Conservation (phyloP, 2,329 filamentous ascomycete genomes). For the Lachnellula hyalina region DNA sequence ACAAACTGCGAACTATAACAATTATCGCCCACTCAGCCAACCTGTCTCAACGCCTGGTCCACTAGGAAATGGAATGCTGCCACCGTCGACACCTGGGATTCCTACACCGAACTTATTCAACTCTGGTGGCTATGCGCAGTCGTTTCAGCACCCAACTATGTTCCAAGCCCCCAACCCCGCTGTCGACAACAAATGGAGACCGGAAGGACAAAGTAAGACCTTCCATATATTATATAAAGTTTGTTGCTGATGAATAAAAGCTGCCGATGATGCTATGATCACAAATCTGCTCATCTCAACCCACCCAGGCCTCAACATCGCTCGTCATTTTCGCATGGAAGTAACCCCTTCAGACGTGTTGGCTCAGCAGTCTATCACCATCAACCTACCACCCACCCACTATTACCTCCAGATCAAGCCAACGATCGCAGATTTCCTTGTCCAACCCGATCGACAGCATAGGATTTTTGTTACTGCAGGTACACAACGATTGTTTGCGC, state of each 20-base stretch:
- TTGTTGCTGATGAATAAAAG: constrained; percentile 34
- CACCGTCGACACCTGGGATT: constrained; percentile 26
- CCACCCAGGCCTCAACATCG: constrained; percentile 59
- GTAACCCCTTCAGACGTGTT: constrained; percentile 61
- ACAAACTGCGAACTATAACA: constrained; percentile 14
- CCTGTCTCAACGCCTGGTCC: constrained; percentile 23
- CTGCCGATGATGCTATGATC: constrained; percentile 58
- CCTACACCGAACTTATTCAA: constrained; percentile 17
- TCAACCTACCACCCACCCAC: constrained; percentile 63
- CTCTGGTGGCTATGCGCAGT: constrained; percentile 26
- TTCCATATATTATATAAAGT: background rate
- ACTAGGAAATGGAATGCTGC: constrained; percentile 25
- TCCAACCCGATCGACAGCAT: constrained; percentile 63
- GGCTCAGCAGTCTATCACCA: constrained; percentile 65
- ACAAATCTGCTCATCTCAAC: constrained; percentile 60
- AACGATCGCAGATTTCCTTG: constrained; percentile 48
- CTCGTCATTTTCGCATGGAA: constrained; percentile 56
- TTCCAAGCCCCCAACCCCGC: constrained; percentile 32
- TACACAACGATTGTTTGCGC: constrained; percentile 47
- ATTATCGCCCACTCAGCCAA: constrained; percentile 37
- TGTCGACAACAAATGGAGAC: constrained; percentile 38
- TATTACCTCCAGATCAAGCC: constrained; percentile 68
- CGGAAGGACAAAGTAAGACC: constrained; percentile 42
- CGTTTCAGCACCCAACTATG: constrained; percentile 27
- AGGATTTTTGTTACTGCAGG: constrained; percentile 72